Evolutionary conservation across 306 rosid genomes (phyloP), one percentile per base, ranked within the genome.

Genomic region (Myrica gale): DNA sequence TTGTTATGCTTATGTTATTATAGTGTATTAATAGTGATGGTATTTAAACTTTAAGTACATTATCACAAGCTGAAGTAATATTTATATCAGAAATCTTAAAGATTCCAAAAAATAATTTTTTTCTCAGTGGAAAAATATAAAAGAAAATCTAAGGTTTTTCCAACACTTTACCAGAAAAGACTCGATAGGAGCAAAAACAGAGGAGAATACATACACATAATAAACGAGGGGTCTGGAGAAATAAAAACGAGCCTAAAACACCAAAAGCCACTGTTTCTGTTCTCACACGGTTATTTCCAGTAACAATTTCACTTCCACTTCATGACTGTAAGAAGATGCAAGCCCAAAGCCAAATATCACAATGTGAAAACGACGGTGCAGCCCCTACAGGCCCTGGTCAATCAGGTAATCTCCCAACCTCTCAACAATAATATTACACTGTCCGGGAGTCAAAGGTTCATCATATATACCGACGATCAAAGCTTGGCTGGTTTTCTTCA

Each of bases 361-460:
- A 53, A 68, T 43, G n/a, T 32, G 68, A 51, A 82, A 67, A 70
- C 37, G 23, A 74, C 26, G 78, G 61, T 43, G 54, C 69, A 60
- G 74, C 21, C 84, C 21, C 84, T 87, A 84, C 6, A 81, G 62
- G 39, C 80, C 82, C 74, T 82, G 85, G 7, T 88, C 88, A 69
- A 83, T 52, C 19, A 88, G 85, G 74, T 88, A 85, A 23, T 85
- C 89, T 39, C 89, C 92, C 92, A 88, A 53, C 83, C 82, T 85
- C 80, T 88, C 89, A 71, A 85, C 88, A 26, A 88, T 23, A 69
- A 88, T 76, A 84, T 88, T 86, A 62, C 90, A 82, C 63, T 80
- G 88, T 60, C 85, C 89, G 6, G 88, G 85, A 32, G 88, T 73
- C 78, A 86, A 2, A 4, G 92, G 90, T 69, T 84, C 85, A 0